phyloP scores from a whole-genome alignment of 129 eudicot genomes.

The Tanacetum coccineum region DNA sequence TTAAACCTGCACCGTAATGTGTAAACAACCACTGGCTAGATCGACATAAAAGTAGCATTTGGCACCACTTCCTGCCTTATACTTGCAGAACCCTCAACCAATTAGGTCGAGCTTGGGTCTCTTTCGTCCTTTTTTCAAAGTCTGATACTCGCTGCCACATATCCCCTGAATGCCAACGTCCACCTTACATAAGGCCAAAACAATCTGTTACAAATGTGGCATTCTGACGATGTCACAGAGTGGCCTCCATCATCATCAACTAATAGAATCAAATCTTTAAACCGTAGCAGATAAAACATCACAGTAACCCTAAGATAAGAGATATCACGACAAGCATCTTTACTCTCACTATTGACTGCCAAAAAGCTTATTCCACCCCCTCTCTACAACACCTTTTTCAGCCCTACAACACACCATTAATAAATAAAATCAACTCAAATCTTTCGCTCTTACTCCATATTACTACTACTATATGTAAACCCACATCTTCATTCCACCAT shows the following conservation, averaged over 20 bases:
- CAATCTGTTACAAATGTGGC: slow-evolving; percentile 45
- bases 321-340: slow-evolving; percentile 30
- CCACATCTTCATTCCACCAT: too few relatives aligned
- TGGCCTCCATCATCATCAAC: slow-evolving; percentile 31
- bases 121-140: slow-evolving; percentile 28
- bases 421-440: too few relatives aligned
- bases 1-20: slow-evolving; percentile 53
- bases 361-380: too few relatives aligned
- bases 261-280: slow-evolving; percentile 48
- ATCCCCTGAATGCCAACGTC: slow-evolving; percentile 49
- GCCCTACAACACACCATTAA: too few relatives aligned
- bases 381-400: too few relatives aligned
- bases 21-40: slow-evolving; percentile 43
- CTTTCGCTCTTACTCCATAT: too few relatives aligned
- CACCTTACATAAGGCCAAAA: slow-evolving; percentile 54
- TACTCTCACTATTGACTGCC: too few relatives aligned
- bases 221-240: slow-evolving; percentile 34
- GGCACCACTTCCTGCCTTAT: slow-evolving; percentile 47
- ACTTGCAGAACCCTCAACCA: slow-evolving; percentile 31
- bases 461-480: too few relatives aligned
- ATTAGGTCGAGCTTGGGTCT: slow-evolving; percentile 27
- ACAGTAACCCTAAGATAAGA: slow-evolving; percentile 24
- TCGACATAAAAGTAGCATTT: slow-evolving; percentile 45
- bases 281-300: slow-evolving; percentile 59
- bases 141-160: slow-evolving; percentile 37